Conservation (phyloP, 2,329 filamentous ascomycete species). For the Cadophora malorum region DNA sequence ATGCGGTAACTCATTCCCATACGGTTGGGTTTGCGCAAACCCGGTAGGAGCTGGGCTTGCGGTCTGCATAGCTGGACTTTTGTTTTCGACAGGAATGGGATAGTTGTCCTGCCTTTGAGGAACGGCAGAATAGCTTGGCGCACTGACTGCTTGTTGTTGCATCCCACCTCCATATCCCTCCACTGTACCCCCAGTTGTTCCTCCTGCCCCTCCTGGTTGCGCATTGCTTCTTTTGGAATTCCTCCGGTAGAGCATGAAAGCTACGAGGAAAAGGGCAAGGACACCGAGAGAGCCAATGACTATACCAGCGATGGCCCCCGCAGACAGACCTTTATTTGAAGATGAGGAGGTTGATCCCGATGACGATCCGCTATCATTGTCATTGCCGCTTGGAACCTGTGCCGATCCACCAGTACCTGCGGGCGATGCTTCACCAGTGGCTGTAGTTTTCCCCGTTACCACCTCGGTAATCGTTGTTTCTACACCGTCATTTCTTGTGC, state of each 20-base stretch:
- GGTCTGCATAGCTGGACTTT: neutral
- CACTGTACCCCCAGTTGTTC: no score
- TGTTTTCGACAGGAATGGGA: neutral
- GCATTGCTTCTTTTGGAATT: neutral
- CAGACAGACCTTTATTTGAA: neutral
- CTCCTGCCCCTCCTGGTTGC: neutral
- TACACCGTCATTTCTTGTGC: conserved; percentile 5
- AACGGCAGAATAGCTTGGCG: neutral
- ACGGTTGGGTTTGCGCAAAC: neutral
- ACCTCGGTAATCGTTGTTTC: neutral
- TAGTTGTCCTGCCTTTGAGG: conserved; percentile 8
- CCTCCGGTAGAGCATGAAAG: conserved; percentile 4
- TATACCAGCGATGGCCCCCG: conserved; percentile 7
- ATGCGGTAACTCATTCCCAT: neutral
- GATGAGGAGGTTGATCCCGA: neutral
- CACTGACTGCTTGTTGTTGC: neutral
- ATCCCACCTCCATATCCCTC: neutral
- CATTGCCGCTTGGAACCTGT: neutral
- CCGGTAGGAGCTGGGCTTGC: neutral
- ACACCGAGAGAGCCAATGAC: conserved; percentile 11
- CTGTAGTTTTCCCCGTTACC: neutral
- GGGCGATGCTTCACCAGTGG: neutral
- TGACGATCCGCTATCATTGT: neutral
- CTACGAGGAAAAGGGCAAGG: conserved; percentile 11
- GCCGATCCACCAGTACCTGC: neutral